Base-by-base conservation (phyloP, 2,329 filamentous ascomycete species). In the Fusarium dlaminii region DNA sequence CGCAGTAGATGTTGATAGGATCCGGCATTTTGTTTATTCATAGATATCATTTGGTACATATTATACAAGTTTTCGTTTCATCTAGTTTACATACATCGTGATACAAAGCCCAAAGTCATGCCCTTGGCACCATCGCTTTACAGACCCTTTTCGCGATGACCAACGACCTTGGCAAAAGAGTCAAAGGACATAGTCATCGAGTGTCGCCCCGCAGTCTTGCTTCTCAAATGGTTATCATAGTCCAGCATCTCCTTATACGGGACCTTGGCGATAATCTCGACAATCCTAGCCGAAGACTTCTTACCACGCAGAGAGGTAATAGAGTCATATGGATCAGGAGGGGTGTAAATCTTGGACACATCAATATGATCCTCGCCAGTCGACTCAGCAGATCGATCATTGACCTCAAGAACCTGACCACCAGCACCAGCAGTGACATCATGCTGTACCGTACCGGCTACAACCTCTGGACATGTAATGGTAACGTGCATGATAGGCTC, bases 201-300 rank as follows among this genome's bases (percentile, higher is more conserved):
- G 78, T 91, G 89, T 5, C 96, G 88, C 0, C 96, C 96, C 6
- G 92, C 93, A 8, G 96, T 99, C 85, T 98, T 88, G 82, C 94
- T 95, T 59, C 96, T 87, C 73, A 99, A 83, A 80, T 97, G 94
- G 81, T 94, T 94, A 76, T 98, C 86, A 82, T 98, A 99, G 46
- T 96, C 94, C 40, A 98, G 92, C 94, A 98, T 98, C 83, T 98
- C 96, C 83, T 96, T 97, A 77, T 98, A 87, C 37, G 96, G 96
- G 34, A 98, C 96, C 78, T 93, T 91, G 29, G 95, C 96, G 17
- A 92, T 91, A 75, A 99, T 94, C 56, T 92, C 88, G 66, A 88
- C 85, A 84, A 85, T 86, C 51, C 86, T 84, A 63, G 84, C 82
- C 39, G 82, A 84, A 42, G 83, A 86, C 76, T 85, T 87, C 79